These are phyloP conservation scores for Syzygium jambos DNA, from an alignment of 345 rosid species.

Conservation along the genomic window DNA sequence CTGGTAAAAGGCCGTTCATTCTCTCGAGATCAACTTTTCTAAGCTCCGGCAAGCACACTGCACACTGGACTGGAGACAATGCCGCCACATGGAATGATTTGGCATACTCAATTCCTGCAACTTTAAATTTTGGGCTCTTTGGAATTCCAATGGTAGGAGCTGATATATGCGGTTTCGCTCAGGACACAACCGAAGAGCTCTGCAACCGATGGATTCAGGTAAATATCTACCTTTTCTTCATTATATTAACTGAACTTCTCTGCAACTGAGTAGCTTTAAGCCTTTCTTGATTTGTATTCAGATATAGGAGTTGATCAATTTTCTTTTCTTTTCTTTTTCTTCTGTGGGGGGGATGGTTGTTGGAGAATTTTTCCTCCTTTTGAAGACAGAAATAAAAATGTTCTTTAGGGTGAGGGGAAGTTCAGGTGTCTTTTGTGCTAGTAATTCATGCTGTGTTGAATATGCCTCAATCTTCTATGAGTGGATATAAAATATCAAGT, in stretches of 20 bases:
- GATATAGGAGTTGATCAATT: not conserved
- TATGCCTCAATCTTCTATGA: not conserved
- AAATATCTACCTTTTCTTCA: too few relatives aligned
- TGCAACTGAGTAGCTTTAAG: not conserved
- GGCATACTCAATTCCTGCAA: constrained; percentile 50
- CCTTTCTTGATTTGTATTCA: not conserved
- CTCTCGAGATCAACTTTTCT: constrained; percentile 72
- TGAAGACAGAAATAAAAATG: too few relatives aligned
- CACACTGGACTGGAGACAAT: constrained; percentile 79
- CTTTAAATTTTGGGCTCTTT: constrained; percentile 60
- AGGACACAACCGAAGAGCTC: constrained; percentile 57
- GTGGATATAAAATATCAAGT: not conserved
- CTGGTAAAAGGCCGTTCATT: constrained; percentile 54
- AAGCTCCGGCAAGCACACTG: constrained; percentile 67
- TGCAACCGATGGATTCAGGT: constrained; percentile 77
- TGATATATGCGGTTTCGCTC: constrained; percentile 59
- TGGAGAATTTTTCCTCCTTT: too few relatives aligned
- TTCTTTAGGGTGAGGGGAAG: not conserved
- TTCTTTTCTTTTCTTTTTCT: too few relatives aligned
- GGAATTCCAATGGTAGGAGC: constrained; percentile 90
- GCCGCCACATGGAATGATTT: constrained; percentile 64
- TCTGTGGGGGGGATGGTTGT: too few relatives aligned
- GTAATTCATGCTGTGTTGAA: not conserved
- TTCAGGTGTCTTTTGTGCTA: not conserved
- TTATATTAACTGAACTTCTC: not conserved